These are phyloP conservation scores for Carpinus viminea DNA, from an alignment of 306 rosid species.

Conservation along the genomic window DNA sequence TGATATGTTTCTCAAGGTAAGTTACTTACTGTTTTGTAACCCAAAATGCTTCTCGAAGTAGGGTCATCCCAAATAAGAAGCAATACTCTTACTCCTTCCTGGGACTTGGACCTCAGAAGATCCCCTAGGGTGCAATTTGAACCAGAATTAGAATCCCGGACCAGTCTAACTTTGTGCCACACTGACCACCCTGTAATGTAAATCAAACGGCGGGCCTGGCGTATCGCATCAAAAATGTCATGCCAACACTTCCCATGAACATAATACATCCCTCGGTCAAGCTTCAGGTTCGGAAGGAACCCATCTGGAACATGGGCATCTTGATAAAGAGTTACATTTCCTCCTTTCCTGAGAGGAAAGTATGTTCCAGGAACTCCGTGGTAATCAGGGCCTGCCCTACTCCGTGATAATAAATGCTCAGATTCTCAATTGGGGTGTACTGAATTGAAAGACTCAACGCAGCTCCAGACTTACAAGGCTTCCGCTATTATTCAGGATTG, in stretches of 20 bases:
- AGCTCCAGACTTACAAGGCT: constrained; percentile 85
- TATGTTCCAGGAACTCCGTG: constrained; percentile 89
- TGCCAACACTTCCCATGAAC: constrained; percentile 87
- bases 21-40: constrained; percentile 73
- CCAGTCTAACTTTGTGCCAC: constrained; percentile 81
- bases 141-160: constrained; percentile 57
- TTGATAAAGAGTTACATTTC: constrained; percentile 83
- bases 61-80: constrained; percentile 99
- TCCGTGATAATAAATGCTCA: constrained; percentile 68
- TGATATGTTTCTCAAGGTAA: constrained; percentile 12
- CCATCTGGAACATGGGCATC: constrained; percentile 94
- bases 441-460: constrained; percentile 72
- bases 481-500: constrained; percentile 64
- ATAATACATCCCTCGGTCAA: constrained; percentile 62
- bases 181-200: constrained; percentile 98
- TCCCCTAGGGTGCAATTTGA: constrained; percentile 64
- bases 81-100: constrained; percentile 96
- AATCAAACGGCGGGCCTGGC: constrained; percentile 66
- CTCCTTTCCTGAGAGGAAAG: constrained; percentile 91
- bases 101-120: constrained; percentile 79
- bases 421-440: constrained; percentile 71
- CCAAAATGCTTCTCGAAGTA: constrained; percentile 90
- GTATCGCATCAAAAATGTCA: constrained; percentile 77
- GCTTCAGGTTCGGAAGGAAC: constrained; percentile 62
- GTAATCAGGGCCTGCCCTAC: constrained; percentile 87